Conservation (phyloP, 352 stramenopile species). For the Phytopythium cucurbitacearum region DNA sequence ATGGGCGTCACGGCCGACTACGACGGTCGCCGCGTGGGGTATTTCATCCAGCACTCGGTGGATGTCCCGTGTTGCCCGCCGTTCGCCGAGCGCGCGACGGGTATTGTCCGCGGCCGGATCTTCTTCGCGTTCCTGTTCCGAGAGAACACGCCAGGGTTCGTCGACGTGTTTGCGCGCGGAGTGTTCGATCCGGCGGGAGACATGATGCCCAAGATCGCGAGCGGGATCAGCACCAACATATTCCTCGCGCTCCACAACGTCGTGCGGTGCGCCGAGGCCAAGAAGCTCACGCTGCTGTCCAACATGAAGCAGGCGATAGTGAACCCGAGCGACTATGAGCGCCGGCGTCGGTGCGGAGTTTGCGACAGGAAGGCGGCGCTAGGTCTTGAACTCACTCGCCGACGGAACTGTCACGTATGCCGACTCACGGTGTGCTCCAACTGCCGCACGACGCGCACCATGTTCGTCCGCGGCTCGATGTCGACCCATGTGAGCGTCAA, state of each 20-base stretch:
- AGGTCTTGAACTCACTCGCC: conserved; percentile 4
- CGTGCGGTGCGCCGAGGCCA: conserved; percentile 41
- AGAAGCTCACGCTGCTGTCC: conserved; percentile 48
- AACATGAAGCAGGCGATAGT: conserved; percentile 9
- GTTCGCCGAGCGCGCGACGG: conserved; percentile 20
- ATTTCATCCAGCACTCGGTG: conserved; percentile 43
- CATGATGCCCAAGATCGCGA: conserved; percentile 19
- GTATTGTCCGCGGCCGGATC: conserved; percentile 27
- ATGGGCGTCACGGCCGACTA: conserved; percentile 40
- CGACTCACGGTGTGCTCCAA: conserved; percentile 12
- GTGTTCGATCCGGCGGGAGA: conserved; percentile 37
- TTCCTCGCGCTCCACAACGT: conserved; percentile 27
- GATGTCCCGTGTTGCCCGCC: conserved; percentile 34
- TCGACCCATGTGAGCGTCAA: background rate
- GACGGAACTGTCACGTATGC: conserved; percentile 15
- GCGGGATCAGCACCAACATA: conserved; percentile 30
- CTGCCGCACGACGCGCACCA: conserved; percentile 6
- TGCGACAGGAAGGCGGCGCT: background rate
- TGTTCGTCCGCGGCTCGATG: background rate
- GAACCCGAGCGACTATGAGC: background rate
- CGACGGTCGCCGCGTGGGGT: conserved; percentile 26
- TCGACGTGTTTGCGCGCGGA: conserved; percentile 42
- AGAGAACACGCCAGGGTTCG: conserved; percentile 25
- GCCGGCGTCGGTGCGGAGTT: background rate
- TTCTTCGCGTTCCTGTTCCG: conserved; percentile 35